phyloP scores from a whole-genome alignment of 2,329 filamentous ascomycete genomes.

The Colletotrichum sp. region DNA sequence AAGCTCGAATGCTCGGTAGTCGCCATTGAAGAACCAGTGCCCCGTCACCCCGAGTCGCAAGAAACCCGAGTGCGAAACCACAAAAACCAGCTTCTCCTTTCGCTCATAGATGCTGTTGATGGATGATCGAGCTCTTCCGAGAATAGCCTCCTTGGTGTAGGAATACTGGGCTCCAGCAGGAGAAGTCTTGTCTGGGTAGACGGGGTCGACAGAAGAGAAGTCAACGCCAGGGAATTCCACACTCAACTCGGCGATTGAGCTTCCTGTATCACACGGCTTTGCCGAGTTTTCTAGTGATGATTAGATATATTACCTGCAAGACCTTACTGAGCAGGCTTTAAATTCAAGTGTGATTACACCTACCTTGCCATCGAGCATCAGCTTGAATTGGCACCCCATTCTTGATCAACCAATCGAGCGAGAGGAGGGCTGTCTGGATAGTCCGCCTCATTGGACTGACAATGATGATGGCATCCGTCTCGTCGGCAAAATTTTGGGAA shows the following conservation, averaged over 20 bases:
- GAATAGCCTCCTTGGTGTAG: constrained; percentile 56
- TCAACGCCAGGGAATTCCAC: constrained; percentile 61
- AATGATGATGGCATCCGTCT: constrained; percentile 53
- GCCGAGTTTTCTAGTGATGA: constrained; percentile 51
- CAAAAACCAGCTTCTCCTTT: constrained; percentile 66
- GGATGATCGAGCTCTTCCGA: constrained; percentile 57
- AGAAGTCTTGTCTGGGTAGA: constrained; percentile 68
- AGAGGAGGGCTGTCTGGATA: constrained; percentile 65
- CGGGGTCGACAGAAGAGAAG: constrained; percentile 60
- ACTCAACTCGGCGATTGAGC: constrained; percentile 44
- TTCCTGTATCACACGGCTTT: constrained; percentile 68
- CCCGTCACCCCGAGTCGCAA: constrained; percentile 62
- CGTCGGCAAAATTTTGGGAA: constrained; percentile 36
- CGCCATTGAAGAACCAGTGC: constrained; percentile 63
- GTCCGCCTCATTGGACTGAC: constrained; percentile 71
- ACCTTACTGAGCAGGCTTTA: constrained; percentile 47
- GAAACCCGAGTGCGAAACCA: constrained; percentile 71
- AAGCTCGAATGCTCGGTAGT: constrained; percentile 69
- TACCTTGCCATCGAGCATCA: constrained; percentile 71
- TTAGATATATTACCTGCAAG: constrained; percentile 60
- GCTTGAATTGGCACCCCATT: constrained; percentile 58
- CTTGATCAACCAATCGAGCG: constrained; percentile 63
- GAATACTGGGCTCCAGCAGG: constrained; percentile 51
- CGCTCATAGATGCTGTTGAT: constrained; percentile 56
- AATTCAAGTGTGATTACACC: neutral